Conservation (phyloP, 305 asterid genomes). For the Fraxinus greggii region DNA sequence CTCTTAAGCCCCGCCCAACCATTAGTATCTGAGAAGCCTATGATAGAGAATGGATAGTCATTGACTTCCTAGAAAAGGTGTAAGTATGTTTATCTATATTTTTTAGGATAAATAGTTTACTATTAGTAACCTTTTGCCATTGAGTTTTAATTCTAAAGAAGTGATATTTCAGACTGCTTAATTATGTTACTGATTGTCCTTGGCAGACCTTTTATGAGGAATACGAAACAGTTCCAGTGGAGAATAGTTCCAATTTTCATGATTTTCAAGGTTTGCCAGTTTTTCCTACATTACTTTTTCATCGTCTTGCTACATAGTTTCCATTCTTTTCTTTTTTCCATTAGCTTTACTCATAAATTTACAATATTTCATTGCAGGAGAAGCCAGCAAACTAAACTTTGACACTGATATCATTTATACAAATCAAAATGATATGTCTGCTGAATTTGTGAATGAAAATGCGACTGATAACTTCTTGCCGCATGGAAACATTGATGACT, state of each 20-base stretch:
- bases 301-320: background rate
- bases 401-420: slow-evolving; percentile 25
- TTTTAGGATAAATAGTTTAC: background rate
- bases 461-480: slow-evolving; percentile 50
- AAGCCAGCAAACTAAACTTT: slow-evolving; percentile 40
- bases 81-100: background rate
- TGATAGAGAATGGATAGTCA: background rate
- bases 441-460: slow-evolving; percentile 37
- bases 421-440: slow-evolving; percentile 39
- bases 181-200: slow-evolving; percentile 7
- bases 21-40: background rate
- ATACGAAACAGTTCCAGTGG: slow-evolving; percentile 63
- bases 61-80: background rate
- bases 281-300: background rate
- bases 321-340: background rate
- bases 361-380: slow-evolving; percentile 40
- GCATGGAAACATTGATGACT: slow-evolving; percentile 54
- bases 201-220: slow-evolving; percentile 63
- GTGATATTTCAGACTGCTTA: background rate
- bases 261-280: slow-evolving; percentile 58
- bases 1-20: background rate
- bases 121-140: background rate
- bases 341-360: background rate
- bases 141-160: background rate
- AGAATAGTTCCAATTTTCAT: slow-evolving; percentile 47